Percentiles rank a stretch among this genome's conserved stretches.
Evolutionary conservation across 2,329 filamentous ascomycete genomes (phyloP).

Genomic region (Aspergillus arachidicola): DNA sequence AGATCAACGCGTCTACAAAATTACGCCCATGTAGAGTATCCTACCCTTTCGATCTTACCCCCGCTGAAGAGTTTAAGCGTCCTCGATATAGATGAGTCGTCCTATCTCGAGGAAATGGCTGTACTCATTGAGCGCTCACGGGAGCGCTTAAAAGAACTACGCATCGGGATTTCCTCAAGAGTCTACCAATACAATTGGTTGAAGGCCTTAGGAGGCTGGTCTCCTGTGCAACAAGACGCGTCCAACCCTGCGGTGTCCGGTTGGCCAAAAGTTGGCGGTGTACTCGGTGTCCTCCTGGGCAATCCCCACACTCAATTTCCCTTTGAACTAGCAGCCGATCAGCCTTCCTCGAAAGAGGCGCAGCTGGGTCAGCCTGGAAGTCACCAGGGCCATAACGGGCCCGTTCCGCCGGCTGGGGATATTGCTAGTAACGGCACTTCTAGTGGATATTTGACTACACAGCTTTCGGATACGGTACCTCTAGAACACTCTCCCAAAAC

Average conservation of each 20-base stretch:
- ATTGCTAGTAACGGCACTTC: not conserved
- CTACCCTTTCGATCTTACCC: conserved; percentile 77
- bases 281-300: conserved; percentile 34
- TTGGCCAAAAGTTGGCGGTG: conserved; percentile 38
- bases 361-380: not conserved
- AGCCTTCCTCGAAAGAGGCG: conserved; percentile 8
- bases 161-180: conserved; percentile 67
- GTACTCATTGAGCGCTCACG: conserved; percentile 73
- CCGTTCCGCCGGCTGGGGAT: not conserved
- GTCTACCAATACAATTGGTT: conserved; percentile 31
- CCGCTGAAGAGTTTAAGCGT: conserved; percentile 74
- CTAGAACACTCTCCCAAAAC: not conserved
- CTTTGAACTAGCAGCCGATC: not conserved
- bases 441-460: not conserved
- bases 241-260: conserved; percentile 14
- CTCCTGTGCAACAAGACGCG: conserved; percentile 15
- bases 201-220: conserved; percentile 24
- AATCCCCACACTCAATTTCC: conserved; percentile 6
- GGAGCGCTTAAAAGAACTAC: conserved; percentile 67
- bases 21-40: conserved; percentile 69
- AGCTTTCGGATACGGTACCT: not conserved
- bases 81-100: conserved; percentile 78
- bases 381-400: not conserved
- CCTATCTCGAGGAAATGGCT: conserved; percentile 81
- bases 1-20: conserved; percentile 49